Conservation (phyloP, 768 basidiomycete genomes). For the Suillus sp. region DNA sequence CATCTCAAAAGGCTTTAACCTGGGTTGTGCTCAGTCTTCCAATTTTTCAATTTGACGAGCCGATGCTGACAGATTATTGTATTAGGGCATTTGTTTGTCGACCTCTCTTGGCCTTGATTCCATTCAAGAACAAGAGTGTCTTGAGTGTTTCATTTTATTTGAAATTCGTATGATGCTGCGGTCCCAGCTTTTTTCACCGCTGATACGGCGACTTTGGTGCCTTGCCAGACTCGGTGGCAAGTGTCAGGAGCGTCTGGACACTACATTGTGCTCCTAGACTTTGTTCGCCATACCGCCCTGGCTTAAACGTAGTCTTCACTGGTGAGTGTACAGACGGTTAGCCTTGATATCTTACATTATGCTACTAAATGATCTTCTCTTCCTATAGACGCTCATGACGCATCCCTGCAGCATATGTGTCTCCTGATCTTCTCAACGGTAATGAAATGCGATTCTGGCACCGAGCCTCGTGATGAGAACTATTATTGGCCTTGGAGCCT, state of each 20-base stretch:
- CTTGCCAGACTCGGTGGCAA: background rate
- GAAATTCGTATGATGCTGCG: background rate
- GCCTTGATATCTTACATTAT: background rate
- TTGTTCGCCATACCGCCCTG: background rate
- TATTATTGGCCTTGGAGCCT: background rate
- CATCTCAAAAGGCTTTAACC: background rate
- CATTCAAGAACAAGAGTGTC: background rate
- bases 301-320: background rate
- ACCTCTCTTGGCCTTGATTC: background rate
- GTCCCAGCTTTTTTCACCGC: background rate
- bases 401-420: background rate
- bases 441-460: background rate
- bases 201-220: background rate
- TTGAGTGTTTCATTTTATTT: background rate
- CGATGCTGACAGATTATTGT: background rate
- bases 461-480: background rate
- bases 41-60: background rate
- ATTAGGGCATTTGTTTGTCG: conserved; percentile 4
- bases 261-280: background rate
- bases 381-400: background rate
- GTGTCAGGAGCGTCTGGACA: background rate
- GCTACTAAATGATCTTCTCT: background rate
- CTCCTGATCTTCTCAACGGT: background rate
- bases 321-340: background rate
- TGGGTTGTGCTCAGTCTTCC: background rate